phyloP scores from a whole-genome alignment of 2,329 filamentous ascomycete species.

The Orbilia quercus region DNA sequence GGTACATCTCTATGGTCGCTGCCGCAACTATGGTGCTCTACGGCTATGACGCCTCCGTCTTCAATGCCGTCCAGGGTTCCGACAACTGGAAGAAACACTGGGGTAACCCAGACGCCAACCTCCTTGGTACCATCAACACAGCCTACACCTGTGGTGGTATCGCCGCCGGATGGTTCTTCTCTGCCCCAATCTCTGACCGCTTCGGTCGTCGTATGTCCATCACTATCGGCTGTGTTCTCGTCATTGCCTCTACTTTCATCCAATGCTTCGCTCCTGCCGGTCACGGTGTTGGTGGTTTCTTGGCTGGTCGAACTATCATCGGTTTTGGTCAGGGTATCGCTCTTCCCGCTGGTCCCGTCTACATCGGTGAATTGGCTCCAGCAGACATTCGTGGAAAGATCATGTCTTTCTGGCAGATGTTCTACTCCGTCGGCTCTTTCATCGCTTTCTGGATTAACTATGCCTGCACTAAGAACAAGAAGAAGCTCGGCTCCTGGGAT shows the following conservation, averaged over 20 bases:
- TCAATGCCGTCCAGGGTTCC: constrained; percentile 77
- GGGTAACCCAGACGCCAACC: constrained; percentile 60
- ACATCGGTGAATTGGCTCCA: constrained; percentile 76
- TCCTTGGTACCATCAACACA: constrained; percentile 73
- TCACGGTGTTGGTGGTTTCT: constrained; percentile 72
- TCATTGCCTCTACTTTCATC: constrained; percentile 76
- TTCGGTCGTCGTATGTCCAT: constrained; percentile 64
- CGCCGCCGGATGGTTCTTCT: constrained; percentile 76
- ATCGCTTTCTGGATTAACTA: constrained; percentile 76
- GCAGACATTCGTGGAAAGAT: constrained; percentile 74
- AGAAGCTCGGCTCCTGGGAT: constrained; percentile 75
- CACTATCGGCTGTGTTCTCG: constrained; percentile 72
- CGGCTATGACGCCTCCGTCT: constrained; percentile 79
- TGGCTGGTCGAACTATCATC: constrained; percentile 75
- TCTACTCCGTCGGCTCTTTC: constrained; percentile 74
- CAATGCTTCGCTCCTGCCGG: constrained; percentile 73
- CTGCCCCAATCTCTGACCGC: constrained; percentile 69
- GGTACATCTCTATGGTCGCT: constrained; percentile 77
- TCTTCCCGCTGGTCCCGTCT: constrained; percentile 74
- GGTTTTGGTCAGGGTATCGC: constrained; percentile 77
- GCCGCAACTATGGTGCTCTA: constrained; percentile 80
- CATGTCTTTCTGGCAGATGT: constrained; percentile 77
- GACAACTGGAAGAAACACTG: constrained; percentile 71
- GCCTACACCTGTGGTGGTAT: constrained; percentile 78
- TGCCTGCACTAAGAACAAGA: constrained; percentile 69